Base-by-base conservation (phyloP, 2,329 filamentous ascomycete genomes). In the Zalaria sp. region DNA sequence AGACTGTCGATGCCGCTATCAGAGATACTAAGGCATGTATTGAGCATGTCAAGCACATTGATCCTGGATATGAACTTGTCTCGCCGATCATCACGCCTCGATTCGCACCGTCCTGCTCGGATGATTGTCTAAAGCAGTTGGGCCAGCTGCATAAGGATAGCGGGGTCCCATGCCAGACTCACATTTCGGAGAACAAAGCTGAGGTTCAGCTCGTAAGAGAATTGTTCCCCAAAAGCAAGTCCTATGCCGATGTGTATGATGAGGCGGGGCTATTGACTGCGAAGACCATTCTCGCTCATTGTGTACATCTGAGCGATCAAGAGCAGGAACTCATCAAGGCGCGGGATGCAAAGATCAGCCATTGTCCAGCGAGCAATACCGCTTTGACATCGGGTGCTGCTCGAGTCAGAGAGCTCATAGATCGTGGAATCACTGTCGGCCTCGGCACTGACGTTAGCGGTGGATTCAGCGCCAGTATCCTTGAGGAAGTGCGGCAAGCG, bases 391-490 rank as follows among this genome's bases (percentile, higher is more conserved):
- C 78, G 27, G 91, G 91, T 0, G 72, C 79, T 38, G 83, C 84
- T 5, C 77, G 75, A 3, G 80, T 98, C 2, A 71, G 89, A 11
- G 73, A 73, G 61, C 58, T 94, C 51, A 68, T 94, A 40, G 73
- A 86, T 25, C 71, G 72, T 40, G 86, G 84, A 0, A 71, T 96
- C 37, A 77, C 75, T 0, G 78, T 95, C 4, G 89, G 91, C 0
- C 65, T 98, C 0, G 91, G 91, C 0, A 96, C 89, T 0, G 91
- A 98, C 59, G 78, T 96, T 44, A 83, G 77, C 51, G 91, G 89
- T 3, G 91, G 91, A 0, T 95, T 89, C 58, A 83, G 78, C 42
- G 72, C 84, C 0, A 84, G 77, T 46, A 74, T 96, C 6, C 72
- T 96, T 0, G 83, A 91, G 49, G 79, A 85, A n/a, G 84, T 80